These are phyloP conservation scores for Monosporascus sp. DNA, from an alignment of 2,329 filamentous ascomycete species.

Conservation along the genomic window DNA sequence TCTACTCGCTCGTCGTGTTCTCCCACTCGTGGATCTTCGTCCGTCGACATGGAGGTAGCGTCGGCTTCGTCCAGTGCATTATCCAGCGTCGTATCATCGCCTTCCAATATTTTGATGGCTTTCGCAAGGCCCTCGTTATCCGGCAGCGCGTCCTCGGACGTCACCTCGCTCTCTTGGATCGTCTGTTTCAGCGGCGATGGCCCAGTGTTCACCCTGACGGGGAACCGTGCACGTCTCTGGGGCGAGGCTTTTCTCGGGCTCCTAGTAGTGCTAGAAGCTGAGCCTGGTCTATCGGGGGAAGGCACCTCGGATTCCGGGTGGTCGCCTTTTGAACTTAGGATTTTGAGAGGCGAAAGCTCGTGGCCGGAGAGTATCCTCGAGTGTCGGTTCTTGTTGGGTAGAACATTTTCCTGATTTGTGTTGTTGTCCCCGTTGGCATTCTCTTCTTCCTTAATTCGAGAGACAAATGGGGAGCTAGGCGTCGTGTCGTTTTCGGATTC, in stretches of 20 bases:
- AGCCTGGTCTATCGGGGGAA: slow-evolving; percentile 13
- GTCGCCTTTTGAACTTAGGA: slow-evolving; percentile 33
- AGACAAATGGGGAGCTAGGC: slow-evolving; percentile 10
- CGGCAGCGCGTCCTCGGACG: slow-evolving; percentile 48
- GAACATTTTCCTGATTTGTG: slow-evolving; percentile 41
- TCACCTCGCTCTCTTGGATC: slow-evolving; percentile 30
- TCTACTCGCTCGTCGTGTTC: slow-evolving; percentile 37
- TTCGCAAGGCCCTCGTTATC: slow-evolving; percentile 52
- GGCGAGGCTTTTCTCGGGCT: slow-evolving; percentile 41
- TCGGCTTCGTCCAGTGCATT: slow-evolving; percentile 25
- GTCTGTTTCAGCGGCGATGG: slow-evolving; percentile 12
- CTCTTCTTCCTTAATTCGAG: slow-evolving; percentile 9
- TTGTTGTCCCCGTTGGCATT: neutral
- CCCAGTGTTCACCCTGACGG: slow-evolving; percentile 46
- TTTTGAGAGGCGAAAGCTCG: slow-evolving; percentile 54
- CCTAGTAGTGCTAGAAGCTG: slow-evolving; percentile 6
- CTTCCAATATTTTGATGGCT: slow-evolving; percentile 60
- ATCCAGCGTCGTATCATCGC: slow-evolving; percentile 32
- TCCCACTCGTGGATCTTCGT: slow-evolving; percentile 20
- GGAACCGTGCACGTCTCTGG: slow-evolving; percentile 49
- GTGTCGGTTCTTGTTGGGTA: slow-evolving; percentile 43
- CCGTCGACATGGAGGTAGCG: slow-evolving; percentile 23
- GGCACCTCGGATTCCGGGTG: slow-evolving; percentile 22
- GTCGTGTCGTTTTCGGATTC: slow-evolving; percentile 1
- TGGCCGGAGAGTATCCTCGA: slow-evolving; percentile 53